phyloP scores from a whole-genome alignment of 768 basidiomycete genomes.

The Suillus americanus region DNA sequence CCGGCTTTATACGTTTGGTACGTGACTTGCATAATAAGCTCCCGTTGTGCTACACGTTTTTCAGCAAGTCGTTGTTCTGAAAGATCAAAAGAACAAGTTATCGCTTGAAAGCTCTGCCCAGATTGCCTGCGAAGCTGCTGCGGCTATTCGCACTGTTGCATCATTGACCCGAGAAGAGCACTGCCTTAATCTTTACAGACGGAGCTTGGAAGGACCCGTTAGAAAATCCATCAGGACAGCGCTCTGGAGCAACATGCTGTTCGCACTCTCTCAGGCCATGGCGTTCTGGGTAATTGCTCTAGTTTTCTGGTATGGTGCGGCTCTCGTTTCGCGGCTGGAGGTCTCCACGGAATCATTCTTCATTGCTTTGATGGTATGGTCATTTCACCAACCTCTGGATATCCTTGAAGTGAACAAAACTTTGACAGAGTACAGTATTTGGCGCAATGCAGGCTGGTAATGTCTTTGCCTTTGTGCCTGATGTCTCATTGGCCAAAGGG shows the following conservation, averaged over 20 bases:
- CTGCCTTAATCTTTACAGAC: conserved; percentile 62
- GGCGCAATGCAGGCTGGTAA: conserved; percentile 87
- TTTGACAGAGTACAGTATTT: conserved; percentile 62
- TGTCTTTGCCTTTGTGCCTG: conserved; percentile 82
- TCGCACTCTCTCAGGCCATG: conserved; percentile 71
- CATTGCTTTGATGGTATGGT: conserved; percentile 72
- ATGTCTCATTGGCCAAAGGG: conserved; percentile 80
- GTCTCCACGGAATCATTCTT: conserved; percentile 70
- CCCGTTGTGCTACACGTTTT: not conserved
- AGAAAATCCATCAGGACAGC: conserved; percentile 60
- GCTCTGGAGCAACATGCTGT: conserved; percentile 64
- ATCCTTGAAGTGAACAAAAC: not conserved
- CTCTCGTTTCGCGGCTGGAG: conserved; percentile 55
- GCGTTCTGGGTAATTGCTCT: conserved; percentile 82
- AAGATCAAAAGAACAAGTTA: conserved; percentile 79
- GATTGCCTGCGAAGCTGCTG: conserved; percentile 91
- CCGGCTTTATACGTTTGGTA: conserved; percentile 83
- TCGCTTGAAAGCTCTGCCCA: conserved; percentile 82
- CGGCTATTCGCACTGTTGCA: conserved; percentile 88
- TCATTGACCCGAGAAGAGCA: conserved; percentile 85
- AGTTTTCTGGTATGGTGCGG: conserved; percentile 76
- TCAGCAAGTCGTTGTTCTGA: conserved; percentile 81
- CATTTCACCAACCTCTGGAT: not conserved
- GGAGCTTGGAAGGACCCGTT: conserved; percentile 72
- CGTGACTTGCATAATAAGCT: conserved; percentile 16